Conservation (phyloP, 225 moss, liverwort and hornwort species). For the Asterella californica region DNA sequence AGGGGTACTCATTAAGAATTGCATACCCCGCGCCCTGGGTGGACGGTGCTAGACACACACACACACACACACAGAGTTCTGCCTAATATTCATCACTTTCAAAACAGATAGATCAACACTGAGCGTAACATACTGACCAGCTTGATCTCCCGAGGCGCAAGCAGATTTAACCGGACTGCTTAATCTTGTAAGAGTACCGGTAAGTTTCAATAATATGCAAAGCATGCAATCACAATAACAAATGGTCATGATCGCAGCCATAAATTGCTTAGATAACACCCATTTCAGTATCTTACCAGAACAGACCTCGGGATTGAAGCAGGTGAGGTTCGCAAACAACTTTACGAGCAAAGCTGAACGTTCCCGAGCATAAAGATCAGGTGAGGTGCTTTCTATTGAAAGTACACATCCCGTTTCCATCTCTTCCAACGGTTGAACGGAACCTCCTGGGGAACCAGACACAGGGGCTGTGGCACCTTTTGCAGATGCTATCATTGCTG, state of each 20-base stretch:
- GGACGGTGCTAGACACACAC: too few species aligned
- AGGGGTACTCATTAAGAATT: too few species aligned
- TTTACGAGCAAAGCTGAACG: conserved; percentile 95
- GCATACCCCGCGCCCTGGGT: too few species aligned
- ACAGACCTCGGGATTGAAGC: conserved; percentile 96
- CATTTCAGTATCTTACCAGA: conserved; percentile 47
- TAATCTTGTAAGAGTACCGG: not conserved
- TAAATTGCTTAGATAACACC: not conserved
- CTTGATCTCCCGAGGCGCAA: not conserved
- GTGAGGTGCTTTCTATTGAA: conserved; percentile 45
- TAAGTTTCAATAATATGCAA: not conserved
- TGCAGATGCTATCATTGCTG: conserved; percentile 93
- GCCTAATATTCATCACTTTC: too few species aligned
- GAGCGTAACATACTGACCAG: too few species aligned
- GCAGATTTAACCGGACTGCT: not conserved
- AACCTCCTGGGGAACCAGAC: conserved; percentile 34
- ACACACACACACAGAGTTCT: too few species aligned
- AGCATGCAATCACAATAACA: not conserved
- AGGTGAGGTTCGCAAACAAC: conserved; percentile 92
- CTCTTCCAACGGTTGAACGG: conserved; percentile 37
- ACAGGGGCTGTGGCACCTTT: conserved; percentile 57
- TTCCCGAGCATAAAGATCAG: conserved; percentile 48
- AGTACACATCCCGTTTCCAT: conserved; percentile 51
- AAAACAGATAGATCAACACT: too few species aligned
- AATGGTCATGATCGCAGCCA: not conserved